phyloP scores from a whole-genome alignment of 352 stramenopile genomes.

The Blastocystis sp. region DNA sequence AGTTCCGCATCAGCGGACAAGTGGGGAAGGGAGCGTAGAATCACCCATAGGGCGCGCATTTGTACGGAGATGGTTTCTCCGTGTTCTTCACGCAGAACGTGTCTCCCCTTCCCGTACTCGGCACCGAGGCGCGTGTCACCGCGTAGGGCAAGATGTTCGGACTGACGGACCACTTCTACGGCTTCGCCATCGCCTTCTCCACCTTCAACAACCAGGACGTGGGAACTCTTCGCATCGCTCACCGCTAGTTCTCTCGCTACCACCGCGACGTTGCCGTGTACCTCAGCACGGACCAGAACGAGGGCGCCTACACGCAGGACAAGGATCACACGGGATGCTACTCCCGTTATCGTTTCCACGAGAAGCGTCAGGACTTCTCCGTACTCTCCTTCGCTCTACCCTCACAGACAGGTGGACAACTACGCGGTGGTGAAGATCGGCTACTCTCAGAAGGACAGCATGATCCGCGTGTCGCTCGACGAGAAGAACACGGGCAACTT shows the following conservation, averaged over 20 bases:
- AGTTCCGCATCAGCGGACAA: conserved; percentile 75
- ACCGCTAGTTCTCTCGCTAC: conserved; percentile 62
- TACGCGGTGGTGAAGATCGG: conserved; percentile 70
- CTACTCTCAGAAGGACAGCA: conserved; percentile 37
- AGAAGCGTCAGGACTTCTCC: conserved; percentile 74
- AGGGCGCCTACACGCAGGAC: conserved; percentile 45
- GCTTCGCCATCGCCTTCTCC: conserved; percentile 77
- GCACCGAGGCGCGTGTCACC: background rate
- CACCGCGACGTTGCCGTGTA: conserved; percentile 70
- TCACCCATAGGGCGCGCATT: conserved; percentile 69
- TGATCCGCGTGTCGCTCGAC: conserved; percentile 71
- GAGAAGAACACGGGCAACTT: conserved; percentile 72
- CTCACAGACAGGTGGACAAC: conserved; percentile 63
- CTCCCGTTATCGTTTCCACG: conserved; percentile 72
- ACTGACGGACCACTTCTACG: conserved; percentile 72
- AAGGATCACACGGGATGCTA: conserved; percentile 68
- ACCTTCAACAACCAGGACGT: conserved; percentile 77
- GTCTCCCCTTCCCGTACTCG: conserved; percentile 15
- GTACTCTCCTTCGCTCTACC: background rate
- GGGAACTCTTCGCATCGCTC: conserved; percentile 3
- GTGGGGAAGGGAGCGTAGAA: background rate
- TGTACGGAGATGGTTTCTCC: conserved; percentile 76
- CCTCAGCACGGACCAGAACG: background rate
- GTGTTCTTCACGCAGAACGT: conserved; percentile 74
- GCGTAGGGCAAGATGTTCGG: conserved; percentile 71